Evolutionary conservation across 1,139 yeast genomes (phyloP).

Genomic region (Candida anutae): DNA sequence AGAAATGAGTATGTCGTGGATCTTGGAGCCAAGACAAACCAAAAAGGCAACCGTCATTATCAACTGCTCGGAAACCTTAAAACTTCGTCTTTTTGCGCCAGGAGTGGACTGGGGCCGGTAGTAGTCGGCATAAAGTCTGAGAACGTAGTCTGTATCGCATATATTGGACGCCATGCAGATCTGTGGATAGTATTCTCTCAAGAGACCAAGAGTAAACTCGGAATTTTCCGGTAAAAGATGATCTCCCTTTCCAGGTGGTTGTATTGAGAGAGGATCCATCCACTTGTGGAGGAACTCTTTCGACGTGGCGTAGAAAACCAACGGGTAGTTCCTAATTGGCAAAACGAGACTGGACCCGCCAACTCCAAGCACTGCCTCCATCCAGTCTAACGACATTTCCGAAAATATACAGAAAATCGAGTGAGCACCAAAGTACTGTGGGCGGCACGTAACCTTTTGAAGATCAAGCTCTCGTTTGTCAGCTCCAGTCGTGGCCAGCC

Average conservation of each 20-base stretch:
- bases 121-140: conserved; percentile 10
- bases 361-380: conserved; percentile 18
- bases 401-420: conserved; percentile 32
- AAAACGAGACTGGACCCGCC: conserved; percentile 13
- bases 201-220: conserved; percentile 14
- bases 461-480: too few relatives aligned
- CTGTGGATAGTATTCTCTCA: conserved; percentile 13
- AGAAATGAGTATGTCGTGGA: conserved; percentile 8
- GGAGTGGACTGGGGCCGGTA: conserved; percentile 6
- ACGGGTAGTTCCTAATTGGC: conserved; percentile 27
- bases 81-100: conserved; percentile 4
- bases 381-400: conserved; percentile 28
- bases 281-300: conserved; percentile 19
- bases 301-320: conserved; percentile 15
- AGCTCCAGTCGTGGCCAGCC: background rate
- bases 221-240: conserved; percentile 20
- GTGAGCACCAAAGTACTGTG: conserved; percentile 30
- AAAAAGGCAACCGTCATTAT: conserved; percentile 26
- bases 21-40: conserved; percentile 16
- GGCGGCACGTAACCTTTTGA: conserved; percentile 5
- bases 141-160: conserved; percentile 5
- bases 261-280: conserved; percentile 26
- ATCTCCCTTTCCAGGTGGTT: conserved; percentile 11
- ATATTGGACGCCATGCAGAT: conserved; percentile 7
- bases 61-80: conserved; percentile 23